Base-by-base conservation (phyloP, 176 grass and related monocot species). In the Juncus inflexus region DNA sequence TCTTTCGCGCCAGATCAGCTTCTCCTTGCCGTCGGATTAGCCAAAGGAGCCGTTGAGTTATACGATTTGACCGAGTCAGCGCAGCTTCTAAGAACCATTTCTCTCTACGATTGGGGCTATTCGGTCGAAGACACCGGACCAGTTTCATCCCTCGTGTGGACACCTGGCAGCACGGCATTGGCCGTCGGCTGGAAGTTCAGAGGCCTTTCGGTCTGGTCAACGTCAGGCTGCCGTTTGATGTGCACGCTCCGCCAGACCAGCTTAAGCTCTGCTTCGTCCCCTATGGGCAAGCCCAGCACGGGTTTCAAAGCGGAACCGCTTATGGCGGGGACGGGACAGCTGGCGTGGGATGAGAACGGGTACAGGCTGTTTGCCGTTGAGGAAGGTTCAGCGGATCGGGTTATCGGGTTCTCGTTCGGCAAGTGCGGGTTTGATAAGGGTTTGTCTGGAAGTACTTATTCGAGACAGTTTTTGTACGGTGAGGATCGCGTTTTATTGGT, bases 101-200 rank as follows among this genome's bases (percentile, higher is more conserved):
- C 94, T 37, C 83, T 97, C 60, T 89, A 86, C 68, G 85, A 97
- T 63, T 97, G 94, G 94, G 88, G 94, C 84, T 97, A 84, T 83
- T 89, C 92, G 61, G 87, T 86, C 79, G 92, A 97, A 76, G 92
- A 97, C 81, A 97, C 92, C 0, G 92, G 92, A 12, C 87, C 92
- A 61, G 92, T 97, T 77, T 76, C 87, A 36, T 97, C 84, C 83
- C 86, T 97, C 81, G 78, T 87, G 65, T 97, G 92, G 92, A 91
- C 87, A 12, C 92, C 85, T 81, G 92, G 91, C 67, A 91, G 91
- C 83, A 86, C 84, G 68, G 92, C 92, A 83, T 97, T 97, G 78
- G 85, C 87, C 61, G 87, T 97, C 76, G 92, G 92, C 35, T 97
- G 87, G 92, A 89, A 85, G 79, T 89, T 81, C 82, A 88, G 92